Base-by-base conservation (phyloP, 164 flowering plant genomes). In the Cinnamomum micranthum region DNA sequence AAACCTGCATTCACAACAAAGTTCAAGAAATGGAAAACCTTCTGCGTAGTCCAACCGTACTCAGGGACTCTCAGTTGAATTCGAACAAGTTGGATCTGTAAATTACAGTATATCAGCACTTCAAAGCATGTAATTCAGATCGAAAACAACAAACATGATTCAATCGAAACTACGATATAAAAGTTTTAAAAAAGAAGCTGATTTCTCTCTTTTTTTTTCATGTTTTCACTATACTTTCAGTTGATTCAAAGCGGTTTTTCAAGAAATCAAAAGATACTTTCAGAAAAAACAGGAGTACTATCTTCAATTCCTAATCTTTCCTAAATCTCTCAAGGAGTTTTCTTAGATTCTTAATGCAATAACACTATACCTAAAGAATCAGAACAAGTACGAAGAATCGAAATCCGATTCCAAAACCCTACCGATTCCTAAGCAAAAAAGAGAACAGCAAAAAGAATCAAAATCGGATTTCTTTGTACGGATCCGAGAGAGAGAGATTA, bases 31-130 rank as follows among this genome's bases (percentile, higher is more conserved):
- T 88, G 91, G 72, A 88, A 88, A 64, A 86, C 91, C 78, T 88
- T 88, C 82, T 86, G 91, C 15, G 91, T 86, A 0, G 91, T 88
- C 91, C 91, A 88, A 66, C 91, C 89, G 79, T 86, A 88, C 74
- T 88, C 89, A 3, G 89, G 91, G 35, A 88, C 91, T 81, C 91
- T 88, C 79, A 85, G 65, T 70, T 88, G 87, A 69, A 88, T 88
- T 69, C 91, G 80, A 15, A 86, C 82, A 69, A 88, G 81, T 82
- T 86, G 91, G 71, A 88, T 75, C 91, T 88, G 71, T 63, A 81
- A 68, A 24, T 50, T 52, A 13, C 9, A 70, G 13, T 14, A 31
- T 11, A 66, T 25, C 69, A 66, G 22, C 19, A 24, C 33, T 15
- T 31, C 27, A 67, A 67, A 27, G 28, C 41, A 15, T 4, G 4